Conservation (phyloP, 2,329 filamentous ascomycete species). For the Phaeosphaeria sp. region DNA sequence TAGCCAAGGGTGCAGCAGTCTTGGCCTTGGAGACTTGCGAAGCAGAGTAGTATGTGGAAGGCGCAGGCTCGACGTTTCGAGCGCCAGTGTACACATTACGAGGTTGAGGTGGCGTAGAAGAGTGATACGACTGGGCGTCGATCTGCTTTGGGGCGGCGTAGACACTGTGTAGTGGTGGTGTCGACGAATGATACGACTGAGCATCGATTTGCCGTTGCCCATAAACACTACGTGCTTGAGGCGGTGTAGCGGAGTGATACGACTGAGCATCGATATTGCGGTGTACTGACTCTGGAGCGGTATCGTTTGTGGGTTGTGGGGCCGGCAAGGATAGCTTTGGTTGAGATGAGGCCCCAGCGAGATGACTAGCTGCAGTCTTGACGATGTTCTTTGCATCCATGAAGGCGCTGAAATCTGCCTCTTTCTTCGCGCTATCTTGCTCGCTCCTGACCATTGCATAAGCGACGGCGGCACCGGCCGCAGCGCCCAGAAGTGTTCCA, state of each 20-base stretch:
- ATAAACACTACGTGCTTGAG: conserved; percentile 25
- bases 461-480: conserved; percentile 76
- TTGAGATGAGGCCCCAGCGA: conserved; percentile 36
- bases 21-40: conserved; percentile 36
- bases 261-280: conserved; percentile 49
- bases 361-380: conserved; percentile 34
- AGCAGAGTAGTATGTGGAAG: conserved; percentile 43
- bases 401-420: conserved; percentile 48
- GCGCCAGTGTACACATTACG: conserved; percentile 1
- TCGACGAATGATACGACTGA: conserved; percentile 41
- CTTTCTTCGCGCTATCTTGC: conserved; percentile 53
- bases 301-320: conserved; percentile 42
- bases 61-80: conserved; percentile 50
- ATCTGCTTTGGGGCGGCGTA: conserved; percentile 7
- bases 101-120: background rate
- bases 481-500: conserved; percentile 78
- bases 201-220: conserved; percentile 32
- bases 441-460: conserved; percentile 75
- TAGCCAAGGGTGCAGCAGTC: conserved; percentile 26
- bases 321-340: conserved; percentile 37
- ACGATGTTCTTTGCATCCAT: conserved; percentile 40
- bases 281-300: conserved; percentile 37
- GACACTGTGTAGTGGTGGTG: conserved; percentile 27
- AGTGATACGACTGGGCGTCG: background rate
- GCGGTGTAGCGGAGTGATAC: conserved; percentile 33